phyloP scores from a whole-genome alignment of 192 early-diverging fungal genomes.

The Phycomyces blakesleeanus region DNA sequence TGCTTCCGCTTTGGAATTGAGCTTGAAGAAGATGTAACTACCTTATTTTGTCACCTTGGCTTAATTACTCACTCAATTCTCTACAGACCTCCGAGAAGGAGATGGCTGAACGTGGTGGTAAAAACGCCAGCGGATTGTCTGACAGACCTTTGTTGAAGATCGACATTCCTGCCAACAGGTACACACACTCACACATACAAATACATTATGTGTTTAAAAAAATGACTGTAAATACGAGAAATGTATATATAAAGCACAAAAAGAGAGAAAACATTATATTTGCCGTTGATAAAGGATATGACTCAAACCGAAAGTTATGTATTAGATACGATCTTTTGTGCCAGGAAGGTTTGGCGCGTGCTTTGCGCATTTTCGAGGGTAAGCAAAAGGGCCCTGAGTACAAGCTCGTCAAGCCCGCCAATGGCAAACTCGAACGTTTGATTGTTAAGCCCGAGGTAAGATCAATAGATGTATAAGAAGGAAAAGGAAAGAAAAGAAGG shows the following conservation, averaged over 20 bases:
- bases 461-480: constrained; percentile 2
- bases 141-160: constrained; percentile 88
- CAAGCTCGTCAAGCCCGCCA: constrained; percentile 53
- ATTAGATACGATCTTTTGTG: constrained; percentile 94
- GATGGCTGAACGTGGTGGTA: constrained; percentile 65
- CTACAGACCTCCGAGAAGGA: constrained; percentile 76
- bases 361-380: constrained; percentile 80
- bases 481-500: background rate
- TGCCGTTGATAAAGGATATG: too few relatives aligned
- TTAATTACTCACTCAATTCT: background rate
- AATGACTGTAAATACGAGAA: too few relatives aligned
- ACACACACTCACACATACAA: too few relatives aligned
- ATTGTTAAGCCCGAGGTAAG: constrained; percentile 66
- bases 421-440: constrained; percentile 57
- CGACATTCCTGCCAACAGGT: constrained; percentile 96
- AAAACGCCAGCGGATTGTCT: constrained; percentile 53
- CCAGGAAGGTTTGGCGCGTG: constrained; percentile 90
- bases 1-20: constrained; percentile 99
- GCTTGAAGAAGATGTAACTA: constrained; percentile 89
- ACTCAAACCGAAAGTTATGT: background rate
- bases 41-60: constrained; percentile 3
- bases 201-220: too few relatives aligned
- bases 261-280: too few relatives aligned
- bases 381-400: constrained; percentile 67
- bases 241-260: too few relatives aligned